Base-by-base conservation (phyloP, 176 grass and related monocot genomes). In the Saccharum spontaneum region DNA sequence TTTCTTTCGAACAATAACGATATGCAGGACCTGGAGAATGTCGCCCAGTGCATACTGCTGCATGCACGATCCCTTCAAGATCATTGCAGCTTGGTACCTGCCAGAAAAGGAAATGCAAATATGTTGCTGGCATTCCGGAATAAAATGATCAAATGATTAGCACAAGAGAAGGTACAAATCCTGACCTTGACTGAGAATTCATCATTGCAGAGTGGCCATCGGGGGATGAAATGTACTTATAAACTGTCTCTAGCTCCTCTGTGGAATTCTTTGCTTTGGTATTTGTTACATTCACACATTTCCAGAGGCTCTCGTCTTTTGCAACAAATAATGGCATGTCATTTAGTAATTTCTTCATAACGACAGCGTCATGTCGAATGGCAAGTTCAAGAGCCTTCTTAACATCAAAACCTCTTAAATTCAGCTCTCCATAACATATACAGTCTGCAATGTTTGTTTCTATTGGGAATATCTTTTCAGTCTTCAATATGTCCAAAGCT, bases 371-470 rank as follows among this genome's bases (percentile, higher is more conserved):
- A 68, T 48, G 67, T 63, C 80, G 70, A 80, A 98, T 50, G 6
- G 90, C 79, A 68, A 67, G 66, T 40, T 81, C 87, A 63, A 98
- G 89, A 69, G 85, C 89, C 67, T 85, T 77, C 87, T 93, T 95
- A 73, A 84, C 78, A 85, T 95, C 79, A 73, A 98, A 89, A 39
- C 77, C 48, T 48, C 36, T 79, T 15, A 93, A 69, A 79, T 78
- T 90, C 46, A 87, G 91, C 38, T 95, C 82, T 17, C 92, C 84
- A 48, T 91, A 91, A 13, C n/a, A 11, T 71, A 98, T 93, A 76
- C 92, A 98, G 77, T 97, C 90, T 76, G 84, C 86, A 86, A 93
- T 91, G 87, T 98, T 91, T 52, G 71, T 70, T 88, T 95, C 88
- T 61, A 75, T 98, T 26, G 87, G 92, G 30, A 78, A 83, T 82